Evolutionary conservation across 2,329 filamentous ascomycete species (phyloP), one percentile per base, ranked within the genome.

Genomic region (Beauveria australis): DNA sequence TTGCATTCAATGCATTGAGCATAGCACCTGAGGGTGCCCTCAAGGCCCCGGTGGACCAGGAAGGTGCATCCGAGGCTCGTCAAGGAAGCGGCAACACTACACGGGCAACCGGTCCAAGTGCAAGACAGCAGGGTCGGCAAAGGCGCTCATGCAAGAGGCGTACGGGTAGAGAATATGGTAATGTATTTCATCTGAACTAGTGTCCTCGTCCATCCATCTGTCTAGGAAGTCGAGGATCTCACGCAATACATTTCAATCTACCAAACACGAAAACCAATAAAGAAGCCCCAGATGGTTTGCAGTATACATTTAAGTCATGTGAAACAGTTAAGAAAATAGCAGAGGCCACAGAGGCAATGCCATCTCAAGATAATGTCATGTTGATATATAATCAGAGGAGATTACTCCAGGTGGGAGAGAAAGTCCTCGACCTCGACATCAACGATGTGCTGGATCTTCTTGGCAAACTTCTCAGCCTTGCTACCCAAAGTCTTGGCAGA

Each of bases 371-470:
- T n/a, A 33, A 19, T 28, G 52, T 16, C 37, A 53, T 59, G 26
- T n/a, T 46, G n/a, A 14, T 55, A 51, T 48, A 53, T 53, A 30
- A 47, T 22, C 3, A 44, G 24, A 55, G 10, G 19, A 24, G 4
- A 74, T 57, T 74, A 76, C 68, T 72, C 61, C 47, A 84, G 66
- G 70, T 85, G 81, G 67, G 81, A 76, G 59, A 85, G 74, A 69
- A 87, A 83, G 69, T 82, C 77, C 73, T 81, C 75, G 51, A 87
- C 74, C 76, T 87, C 82, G 73, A 83, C 78, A 26, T 87, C 81
- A 56, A 87, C 80, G 41, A 85, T 71, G 64, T 84, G 75, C 68
- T 85, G 81, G 66, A 87, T 81, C 80, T 85, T 85, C 75, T 83
- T 77, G 64, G 82, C 80, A 64, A 87, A 73, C 78, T 85, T 80